phyloP scores from a whole-genome alignment of 2,329 filamentous ascomycete species.

The Triangularia setosa region DNA sequence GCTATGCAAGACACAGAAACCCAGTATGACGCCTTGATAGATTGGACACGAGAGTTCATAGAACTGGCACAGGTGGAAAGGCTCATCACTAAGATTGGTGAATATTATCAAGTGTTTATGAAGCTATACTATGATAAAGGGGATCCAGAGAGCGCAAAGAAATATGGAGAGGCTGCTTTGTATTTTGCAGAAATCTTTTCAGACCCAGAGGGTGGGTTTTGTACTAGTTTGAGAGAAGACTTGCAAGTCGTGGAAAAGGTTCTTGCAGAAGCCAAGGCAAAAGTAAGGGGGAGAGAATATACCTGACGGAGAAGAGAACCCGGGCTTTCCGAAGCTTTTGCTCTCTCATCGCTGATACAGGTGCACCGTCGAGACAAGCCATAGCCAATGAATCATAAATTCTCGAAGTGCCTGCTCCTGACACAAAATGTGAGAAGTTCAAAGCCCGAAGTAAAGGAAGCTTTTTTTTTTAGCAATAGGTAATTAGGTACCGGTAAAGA shows the following conservation, averaged over 20 bases:
- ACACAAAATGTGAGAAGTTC: not conserved
- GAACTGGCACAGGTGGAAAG: constrained; percentile 16
- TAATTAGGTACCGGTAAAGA: not conserved
- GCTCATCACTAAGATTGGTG: constrained; percentile 16
- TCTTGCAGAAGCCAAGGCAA: not conserved
- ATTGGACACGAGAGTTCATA: constrained; percentile 18
- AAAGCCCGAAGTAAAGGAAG: not conserved
- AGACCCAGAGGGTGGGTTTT: constrained; percentile 20
- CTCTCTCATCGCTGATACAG: too few species aligned
- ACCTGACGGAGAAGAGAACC: too few species aligned
- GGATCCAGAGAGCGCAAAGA: constrained; percentile 14
- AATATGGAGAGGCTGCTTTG: constrained; percentile 14
- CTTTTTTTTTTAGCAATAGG: too few species aligned
- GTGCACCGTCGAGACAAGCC: too few species aligned
- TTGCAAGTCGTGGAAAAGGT: constrained; percentile 3
- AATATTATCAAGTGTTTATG: constrained; percentile 23
- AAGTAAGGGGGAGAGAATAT: too few species aligned
- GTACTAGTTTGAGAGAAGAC: constrained; percentile 13
- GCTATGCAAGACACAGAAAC: constrained; percentile 13
- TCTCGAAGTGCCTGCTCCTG: too few species aligned
- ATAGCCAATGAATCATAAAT: too few species aligned
- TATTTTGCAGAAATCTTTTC: constrained; percentile 19
- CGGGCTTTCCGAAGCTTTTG: too few species aligned
- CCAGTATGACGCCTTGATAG: constrained; percentile 11
- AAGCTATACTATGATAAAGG: constrained; percentile 15